These are phyloP conservation scores for Oligophagozyma castellii DNA, from an alignment of 1,139 yeast species.

Conservation along the genomic window DNA sequence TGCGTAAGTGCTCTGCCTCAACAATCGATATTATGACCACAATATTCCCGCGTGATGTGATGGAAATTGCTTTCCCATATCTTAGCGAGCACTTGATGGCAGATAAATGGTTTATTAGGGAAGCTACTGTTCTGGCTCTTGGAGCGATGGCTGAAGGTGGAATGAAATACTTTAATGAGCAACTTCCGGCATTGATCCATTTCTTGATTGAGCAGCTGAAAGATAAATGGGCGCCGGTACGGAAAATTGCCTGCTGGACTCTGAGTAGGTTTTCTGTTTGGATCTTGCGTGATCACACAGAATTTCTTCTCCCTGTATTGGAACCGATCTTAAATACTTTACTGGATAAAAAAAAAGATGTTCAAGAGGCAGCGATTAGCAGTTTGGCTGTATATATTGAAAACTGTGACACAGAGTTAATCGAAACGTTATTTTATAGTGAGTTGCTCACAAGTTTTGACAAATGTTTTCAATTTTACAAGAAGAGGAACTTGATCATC, in stretches of 20 bases:
- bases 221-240: slow-evolving; percentile 71
- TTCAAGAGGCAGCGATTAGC: slow-evolving; percentile 88
- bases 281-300: slow-evolving; percentile 61
- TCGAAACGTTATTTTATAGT: slow-evolving; percentile 42
- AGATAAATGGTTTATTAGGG: slow-evolving; percentile 75
- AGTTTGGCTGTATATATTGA: slow-evolving; percentile 78
- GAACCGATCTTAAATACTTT: slow-evolving; percentile 63
- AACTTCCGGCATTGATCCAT: slow-evolving; percentile 71
- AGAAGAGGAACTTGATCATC: slow-evolving; percentile 66
- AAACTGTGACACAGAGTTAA: slow-evolving; percentile 45
- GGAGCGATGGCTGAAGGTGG: slow-evolving; percentile 95
- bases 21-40: slow-evolving; percentile 73
- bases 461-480: slow-evolving; percentile 62
- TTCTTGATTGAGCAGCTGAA: slow-evolving; percentile 67
- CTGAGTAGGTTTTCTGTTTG: slow-evolving; percentile 72
- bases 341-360: slow-evolving; percentile 75
- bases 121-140: slow-evolving; percentile 84
- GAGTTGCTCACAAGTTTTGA: slow-evolving; percentile 59
- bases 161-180: slow-evolving; percentile 52
- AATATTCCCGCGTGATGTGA: slow-evolving; percentile 51
- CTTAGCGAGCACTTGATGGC: slow-evolving; percentile 59
- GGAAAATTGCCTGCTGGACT: slow-evolving; percentile 95
- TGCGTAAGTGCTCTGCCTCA: slow-evolving; percentile 90
- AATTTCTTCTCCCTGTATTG: slow-evolving; percentile 63
- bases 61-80: slow-evolving; percentile 57